Evolutionary conservation across 2,329 filamentous ascomycete species (phyloP).

Genomic region (Cordyceps farinosa): DNA sequence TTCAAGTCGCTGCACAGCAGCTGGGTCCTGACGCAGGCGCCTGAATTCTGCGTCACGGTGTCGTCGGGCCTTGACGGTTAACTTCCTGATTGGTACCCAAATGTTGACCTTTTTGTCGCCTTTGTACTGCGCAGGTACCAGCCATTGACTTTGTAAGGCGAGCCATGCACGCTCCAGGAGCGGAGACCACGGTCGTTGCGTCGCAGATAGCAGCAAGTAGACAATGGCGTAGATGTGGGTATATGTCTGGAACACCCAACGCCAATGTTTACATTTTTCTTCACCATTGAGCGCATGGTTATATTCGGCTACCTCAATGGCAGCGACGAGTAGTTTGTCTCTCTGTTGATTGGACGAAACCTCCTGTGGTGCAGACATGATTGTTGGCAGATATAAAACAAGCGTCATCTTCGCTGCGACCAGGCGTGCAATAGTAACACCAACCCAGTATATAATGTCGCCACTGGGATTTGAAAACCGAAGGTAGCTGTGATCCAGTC

Average conservation of each 20-base stretch:
- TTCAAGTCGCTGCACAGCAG: constrained; percentile 28
- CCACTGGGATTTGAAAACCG: constrained; percentile 32
- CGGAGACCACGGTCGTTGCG: constrained; percentile 43
- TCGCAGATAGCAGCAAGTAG: constrained; percentile 51
- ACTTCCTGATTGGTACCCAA: constrained; percentile 39
- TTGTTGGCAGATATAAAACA: constrained; percentile 49
- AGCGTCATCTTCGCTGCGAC: constrained; percentile 54
- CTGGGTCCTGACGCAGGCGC: constrained; percentile 29
- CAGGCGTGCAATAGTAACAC: constrained; percentile 38
- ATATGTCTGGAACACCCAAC: constrained; percentile 58
- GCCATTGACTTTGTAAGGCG: constrained; percentile 42
- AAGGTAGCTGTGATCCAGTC: constrained; percentile 41
- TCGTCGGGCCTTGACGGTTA: constrained; percentile 37
- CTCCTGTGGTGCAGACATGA: constrained; percentile 41
- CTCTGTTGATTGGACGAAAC: constrained; percentile 37
- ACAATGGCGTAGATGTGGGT: constrained; percentile 58
- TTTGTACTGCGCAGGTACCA: constrained; percentile 33
- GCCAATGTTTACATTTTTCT: constrained; percentile 46
- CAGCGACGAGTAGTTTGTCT: constrained; percentile 45
- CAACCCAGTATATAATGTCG: constrained; percentile 37
- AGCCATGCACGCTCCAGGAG: constrained; percentile 46
- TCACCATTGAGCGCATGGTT: constrained; percentile 52
- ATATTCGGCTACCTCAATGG: constrained; percentile 54
- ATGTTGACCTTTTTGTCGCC: constrained; percentile 31
- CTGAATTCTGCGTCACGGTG: constrained; percentile 37